These are phyloP conservation scores for Xylaria polymorpha DNA, from an alignment of 2,329 filamentous ascomycete genomes.

Conservation along the genomic window DNA sequence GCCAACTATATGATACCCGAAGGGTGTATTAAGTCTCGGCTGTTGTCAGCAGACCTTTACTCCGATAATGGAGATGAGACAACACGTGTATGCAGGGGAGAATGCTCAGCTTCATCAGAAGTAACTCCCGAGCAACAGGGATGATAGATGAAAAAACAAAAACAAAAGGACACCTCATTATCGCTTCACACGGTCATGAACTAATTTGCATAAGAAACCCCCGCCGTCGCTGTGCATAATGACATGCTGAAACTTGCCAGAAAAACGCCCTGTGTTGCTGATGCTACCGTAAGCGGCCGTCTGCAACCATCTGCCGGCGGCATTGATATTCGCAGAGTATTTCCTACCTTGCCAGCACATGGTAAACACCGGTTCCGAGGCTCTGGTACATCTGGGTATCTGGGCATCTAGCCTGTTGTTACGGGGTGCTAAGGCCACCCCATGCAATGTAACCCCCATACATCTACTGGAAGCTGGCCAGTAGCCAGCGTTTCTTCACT, in stretches of 20 bases:
- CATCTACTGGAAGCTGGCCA: constrained; percentile 22
- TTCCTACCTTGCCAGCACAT: constrained; percentile 11
- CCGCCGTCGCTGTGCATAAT: constrained; percentile 11
- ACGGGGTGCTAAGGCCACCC: constrained; percentile 16
- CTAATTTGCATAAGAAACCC: not conserved
- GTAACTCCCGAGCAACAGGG: not conserved
- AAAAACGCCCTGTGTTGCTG: not conserved
- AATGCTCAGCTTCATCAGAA: not conserved
- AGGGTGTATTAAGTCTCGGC: not conserved
- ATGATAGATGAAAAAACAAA: not conserved
- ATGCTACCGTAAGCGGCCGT: constrained; percentile 12
- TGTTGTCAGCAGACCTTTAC: constrained; percentile 19
- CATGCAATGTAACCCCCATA: constrained; percentile 32
- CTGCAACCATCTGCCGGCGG: constrained; percentile 27
- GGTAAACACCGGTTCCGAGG: constrained; percentile 19
- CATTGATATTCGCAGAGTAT: constrained; percentile 26
- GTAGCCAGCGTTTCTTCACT: constrained; percentile 14
- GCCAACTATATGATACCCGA: not conserved
- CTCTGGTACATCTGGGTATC: constrained; percentile 23
- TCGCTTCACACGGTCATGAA: constrained; percentile 1
- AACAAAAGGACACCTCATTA: not conserved
- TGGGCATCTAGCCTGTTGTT: constrained; percentile 1
- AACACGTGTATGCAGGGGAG: constrained; percentile 13
- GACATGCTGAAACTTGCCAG: not conserved
- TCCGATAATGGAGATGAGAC: not conserved